A percentile compares a stretch with the other conserved stretches of the same genome.
Conservation (phyloP, 176 grass and related monocot genomes). For the sorghum (Sorghum bicolor) region DNA sequence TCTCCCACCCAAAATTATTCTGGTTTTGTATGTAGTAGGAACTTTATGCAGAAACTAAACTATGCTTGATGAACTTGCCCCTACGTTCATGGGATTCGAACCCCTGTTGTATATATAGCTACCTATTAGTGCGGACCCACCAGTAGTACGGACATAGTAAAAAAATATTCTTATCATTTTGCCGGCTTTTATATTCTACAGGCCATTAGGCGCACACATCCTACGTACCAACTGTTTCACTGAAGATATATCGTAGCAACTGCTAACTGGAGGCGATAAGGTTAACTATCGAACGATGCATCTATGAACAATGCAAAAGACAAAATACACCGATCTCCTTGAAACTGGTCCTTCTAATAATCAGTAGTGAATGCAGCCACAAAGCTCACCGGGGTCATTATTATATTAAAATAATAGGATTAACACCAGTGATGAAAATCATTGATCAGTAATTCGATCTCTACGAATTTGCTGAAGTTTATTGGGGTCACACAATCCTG, state of each 20-base stretch:
- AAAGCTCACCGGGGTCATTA: no score
- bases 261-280: no score
- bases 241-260: no score
- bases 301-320: neutral
- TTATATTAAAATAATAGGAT: no score
- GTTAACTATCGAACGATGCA: neutral
- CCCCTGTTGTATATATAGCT: conserved; percentile 3
- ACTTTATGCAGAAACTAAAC: neutral
- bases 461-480: no score
- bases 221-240: neutral
- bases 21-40: neutral
- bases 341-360: neutral
- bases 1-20: neutral
- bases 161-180: neutral
- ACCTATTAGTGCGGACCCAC: neutral
- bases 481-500: no score
- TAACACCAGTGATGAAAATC: no score
- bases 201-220: neutral
- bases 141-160: neutral
- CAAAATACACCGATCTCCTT: neutral
- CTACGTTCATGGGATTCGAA: conserved; percentile 17
- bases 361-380: no score
- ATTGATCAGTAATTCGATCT: no score
- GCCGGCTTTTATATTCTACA: neutral
- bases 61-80: neutral